Base-by-base conservation (phyloP, 2,329 filamentous ascomycete genomes). In the Sclerotiophoma versabilis region DNA sequence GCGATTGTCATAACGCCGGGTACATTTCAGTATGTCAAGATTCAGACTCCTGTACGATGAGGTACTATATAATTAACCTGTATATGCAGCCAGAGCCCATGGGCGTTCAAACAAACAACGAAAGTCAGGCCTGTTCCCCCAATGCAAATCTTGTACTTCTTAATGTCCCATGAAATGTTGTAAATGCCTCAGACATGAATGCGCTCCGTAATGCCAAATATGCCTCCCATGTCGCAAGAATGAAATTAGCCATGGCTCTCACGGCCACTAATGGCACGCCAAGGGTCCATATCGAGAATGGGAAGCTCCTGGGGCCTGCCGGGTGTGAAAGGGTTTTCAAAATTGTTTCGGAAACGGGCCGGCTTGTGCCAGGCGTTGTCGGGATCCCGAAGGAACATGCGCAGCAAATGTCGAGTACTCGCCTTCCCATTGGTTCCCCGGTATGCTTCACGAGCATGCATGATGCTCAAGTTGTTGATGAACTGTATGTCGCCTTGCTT, bases 361-460 rank as follows among this genome's bases (percentile, higher is more conserved):
- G 71, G 71, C 56, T 74, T 74, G 26, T 63, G 63, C 73, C 73
- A 75, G 5, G 65, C 68, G 32, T 67, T 64, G 33, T 55, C 55
- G 29, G 71, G 68, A 50, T 75, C 73, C 15, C 72, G 66, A 37
- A 75, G 67, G 58, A 75, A 75, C 72, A 75, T 71, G 49, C 73
- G 70, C 33, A 75, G 62, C 20, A 75, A 63, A 52, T 75, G 73
- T 26, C 73, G 69, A 42, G 58, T 60, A 52, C 71, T 74, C 5
- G 63, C 59, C 42, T 63, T 43, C 33, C 55, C 49, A 33, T 58
- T 58, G n/a, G 46, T 49, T 29, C 70, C 68, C 5, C 49, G 54
- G 48, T 75, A 75, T 11, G 65, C 73, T 25, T 67, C 57, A 17
- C 73, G 71, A 39, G 73, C 73, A 54, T 75, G 73, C 69, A 75